Evolutionary conservation across 805 yeast genomes (phyloP).

Genomic region (Candida ipomoeae): DNA sequence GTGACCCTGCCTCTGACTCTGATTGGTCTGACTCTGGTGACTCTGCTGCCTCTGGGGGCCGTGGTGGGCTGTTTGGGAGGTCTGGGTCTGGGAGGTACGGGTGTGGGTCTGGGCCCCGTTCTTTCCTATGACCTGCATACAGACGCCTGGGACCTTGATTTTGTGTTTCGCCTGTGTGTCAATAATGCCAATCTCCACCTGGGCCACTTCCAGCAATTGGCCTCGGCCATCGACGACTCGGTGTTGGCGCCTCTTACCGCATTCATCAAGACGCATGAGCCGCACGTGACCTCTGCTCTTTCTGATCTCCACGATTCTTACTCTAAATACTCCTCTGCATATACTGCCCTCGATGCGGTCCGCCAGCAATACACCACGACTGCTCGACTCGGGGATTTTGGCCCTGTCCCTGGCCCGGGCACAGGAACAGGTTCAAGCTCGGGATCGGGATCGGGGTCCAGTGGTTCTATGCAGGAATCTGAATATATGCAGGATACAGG

Average conservation of each 20-base stretch:
- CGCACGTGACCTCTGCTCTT: conserved; percentile 24
- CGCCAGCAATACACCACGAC: conserved; percentile 29
- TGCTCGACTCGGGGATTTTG: conserved; percentile 30
- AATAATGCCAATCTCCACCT: conserved; percentile 10
- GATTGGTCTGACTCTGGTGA: too few species aligned
- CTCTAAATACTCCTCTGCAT: conserved; percentile 23
- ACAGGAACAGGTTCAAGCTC: neutral
- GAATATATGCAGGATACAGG: too few species aligned
- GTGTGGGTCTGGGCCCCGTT: neutral
- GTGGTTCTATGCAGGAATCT: too few species aligned
- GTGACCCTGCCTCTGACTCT: too few species aligned
- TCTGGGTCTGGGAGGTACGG: too few species aligned
- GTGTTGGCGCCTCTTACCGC: conserved; percentile 32
- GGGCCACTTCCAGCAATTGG: conserved; percentile 21
- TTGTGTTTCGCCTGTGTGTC: conserved; percentile 13
- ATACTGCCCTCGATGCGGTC: conserved; percentile 25
- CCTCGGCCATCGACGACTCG: conserved; percentile 31
- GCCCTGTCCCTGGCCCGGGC: neutral
- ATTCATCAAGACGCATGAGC: conserved; percentile 36
- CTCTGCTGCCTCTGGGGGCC: too few species aligned
- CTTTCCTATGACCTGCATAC: neutral
- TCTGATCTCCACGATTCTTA: conserved; percentile 22
- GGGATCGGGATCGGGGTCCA: too few species aligned
- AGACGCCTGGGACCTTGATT: conserved; percentile 9
- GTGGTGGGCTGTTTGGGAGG: too few species aligned